These are phyloP conservation scores for Cephalotrichum gorgonifer DNA, from an alignment of 2,329 filamentous ascomycete species.

Conservation along the genomic window DNA sequence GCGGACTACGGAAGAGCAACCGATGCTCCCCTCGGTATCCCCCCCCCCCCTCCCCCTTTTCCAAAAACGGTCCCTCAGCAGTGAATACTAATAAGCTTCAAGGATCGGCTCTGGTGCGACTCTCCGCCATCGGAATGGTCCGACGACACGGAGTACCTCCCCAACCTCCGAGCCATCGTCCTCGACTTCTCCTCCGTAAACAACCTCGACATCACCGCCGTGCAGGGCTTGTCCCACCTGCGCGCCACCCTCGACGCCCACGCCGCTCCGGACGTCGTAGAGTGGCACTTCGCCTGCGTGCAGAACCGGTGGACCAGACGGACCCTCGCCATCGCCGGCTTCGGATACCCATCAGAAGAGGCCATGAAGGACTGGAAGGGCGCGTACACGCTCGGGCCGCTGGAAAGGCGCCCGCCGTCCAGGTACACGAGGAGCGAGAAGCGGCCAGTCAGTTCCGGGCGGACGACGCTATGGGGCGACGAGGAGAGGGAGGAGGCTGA, in stretches of 20 bases:
- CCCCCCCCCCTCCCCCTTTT: background rate
- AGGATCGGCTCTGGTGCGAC: conserved; percentile 4
- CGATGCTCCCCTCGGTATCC: conserved; percentile 18
- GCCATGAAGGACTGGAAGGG: conserved; percentile 13
- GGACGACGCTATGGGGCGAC: background rate
- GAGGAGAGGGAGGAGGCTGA: conserved; percentile 16
- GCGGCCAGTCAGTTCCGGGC: conserved; percentile 17
- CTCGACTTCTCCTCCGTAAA: conserved; percentile 46
- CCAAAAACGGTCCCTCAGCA: no score
- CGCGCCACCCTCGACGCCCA: conserved; percentile 42
- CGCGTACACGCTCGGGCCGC: conserved; percentile 24
- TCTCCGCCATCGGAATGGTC: background rate
- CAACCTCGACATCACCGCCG: conserved; percentile 43
- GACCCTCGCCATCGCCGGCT: conserved; percentile 42
- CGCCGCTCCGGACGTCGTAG: conserved; percentile 31
- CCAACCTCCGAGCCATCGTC: conserved; percentile 28
- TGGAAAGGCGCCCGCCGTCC: conserved; percentile 31
- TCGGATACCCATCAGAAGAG: conserved; percentile 29
- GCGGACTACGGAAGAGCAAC: conserved; percentile 25
- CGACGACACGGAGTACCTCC: background rate
- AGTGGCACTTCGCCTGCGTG: conserved; percentile 42
- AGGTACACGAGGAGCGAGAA: conserved; percentile 39
- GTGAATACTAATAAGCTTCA: background rate
- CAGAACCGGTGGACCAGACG: conserved; percentile 45
- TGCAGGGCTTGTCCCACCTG: conserved; percentile 43